These are phyloP conservation scores for Moniliella sp. DNA, from an alignment of 1,284 basidiomycete genomes.

Conservation along the genomic window DNA sequence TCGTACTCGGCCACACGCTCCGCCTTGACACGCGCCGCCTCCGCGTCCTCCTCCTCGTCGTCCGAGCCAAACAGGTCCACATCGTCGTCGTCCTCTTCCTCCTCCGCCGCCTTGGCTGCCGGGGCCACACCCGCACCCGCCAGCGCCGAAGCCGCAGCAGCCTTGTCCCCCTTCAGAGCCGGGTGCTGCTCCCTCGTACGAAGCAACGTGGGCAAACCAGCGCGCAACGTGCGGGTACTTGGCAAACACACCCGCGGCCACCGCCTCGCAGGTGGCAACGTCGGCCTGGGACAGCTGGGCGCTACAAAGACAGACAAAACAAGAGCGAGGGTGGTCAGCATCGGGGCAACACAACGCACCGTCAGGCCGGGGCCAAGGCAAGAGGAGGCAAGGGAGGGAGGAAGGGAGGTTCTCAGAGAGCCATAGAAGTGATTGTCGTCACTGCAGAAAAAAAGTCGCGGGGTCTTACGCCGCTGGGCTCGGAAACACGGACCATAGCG, in stretches of 20 bases:
- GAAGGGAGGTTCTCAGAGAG: too few species aligned
- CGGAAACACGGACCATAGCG: constrained; percentile 36
- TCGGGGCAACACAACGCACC: neutral
- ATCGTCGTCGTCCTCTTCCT: constrained; percentile 67
- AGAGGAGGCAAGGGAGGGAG: too few species aligned
- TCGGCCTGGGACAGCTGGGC: constrained; percentile 89
- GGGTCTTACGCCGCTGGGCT: constrained; percentile 34
- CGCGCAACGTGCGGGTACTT: constrained; percentile 57
- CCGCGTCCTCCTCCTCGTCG: constrained; percentile 64
- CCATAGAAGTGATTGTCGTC: constrained; percentile 28
- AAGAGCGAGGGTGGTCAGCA: neutral
- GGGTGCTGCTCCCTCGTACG: constrained; percentile 25
- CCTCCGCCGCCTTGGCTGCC: constrained; percentile 24
- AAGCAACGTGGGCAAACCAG: constrained; percentile 52
- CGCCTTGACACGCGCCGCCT: constrained; percentile 79
- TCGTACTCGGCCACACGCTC: constrained; percentile 86
- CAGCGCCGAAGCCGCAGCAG: constrained; percentile 14
- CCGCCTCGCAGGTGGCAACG: constrained; percentile 66
- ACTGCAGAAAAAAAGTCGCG: constrained; percentile 27
- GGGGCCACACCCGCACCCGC: constrained; percentile 1
- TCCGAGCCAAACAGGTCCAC: constrained; percentile 79
- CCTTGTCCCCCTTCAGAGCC: constrained; percentile 24
- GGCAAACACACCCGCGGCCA: constrained; percentile 40
- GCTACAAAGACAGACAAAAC: constrained; percentile 38
- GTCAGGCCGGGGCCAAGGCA: constrained; percentile 1